Percentiles rank a stretch among this genome's conserved stretches.
Evolutionary conservation across 1,139 yeast genomes (phyloP).

Genomic region (Blastobotrys proliferans): DNA sequence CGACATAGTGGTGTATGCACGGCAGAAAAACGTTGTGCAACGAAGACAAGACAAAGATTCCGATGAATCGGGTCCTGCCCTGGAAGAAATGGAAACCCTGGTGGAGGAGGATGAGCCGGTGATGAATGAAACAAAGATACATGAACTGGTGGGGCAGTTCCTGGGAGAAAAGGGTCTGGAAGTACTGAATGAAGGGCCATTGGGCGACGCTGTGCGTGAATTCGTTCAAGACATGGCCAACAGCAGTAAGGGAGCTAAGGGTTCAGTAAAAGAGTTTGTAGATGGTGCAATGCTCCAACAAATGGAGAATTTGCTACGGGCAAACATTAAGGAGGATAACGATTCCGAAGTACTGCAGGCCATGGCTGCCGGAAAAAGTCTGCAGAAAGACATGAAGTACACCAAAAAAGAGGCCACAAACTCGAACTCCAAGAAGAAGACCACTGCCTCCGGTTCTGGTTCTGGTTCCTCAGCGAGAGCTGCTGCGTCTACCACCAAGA

Average conservation of each 20-base stretch:
- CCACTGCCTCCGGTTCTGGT: too few species aligned
- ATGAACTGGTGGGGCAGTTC: constrained; percentile 57
- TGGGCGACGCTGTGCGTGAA: constrained; percentile 66
- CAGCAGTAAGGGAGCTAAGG: constrained; percentile 77
- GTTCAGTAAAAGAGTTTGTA: constrained; percentile 63
- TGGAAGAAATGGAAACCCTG: constrained; percentile 18
- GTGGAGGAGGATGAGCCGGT: constrained; percentile 22
- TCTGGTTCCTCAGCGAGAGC: constrained; percentile 5
- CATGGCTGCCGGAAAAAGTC: constrained; percentile 14
- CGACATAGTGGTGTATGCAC: constrained; percentile 73
- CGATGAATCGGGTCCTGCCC: constrained; percentile 10
- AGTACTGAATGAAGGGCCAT: constrained; percentile 71
- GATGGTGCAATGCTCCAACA: constrained; percentile 63
- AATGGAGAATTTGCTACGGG: constrained; percentile 49
- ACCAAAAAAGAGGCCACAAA: constrained; percentile 1
- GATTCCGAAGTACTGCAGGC: constrained; percentile 17
- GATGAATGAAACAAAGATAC: constrained; percentile 48
- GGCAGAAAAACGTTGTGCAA: constrained; percentile 35
- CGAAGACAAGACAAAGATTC: constrained; percentile 6
- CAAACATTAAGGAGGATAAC: constrained; percentile 34
- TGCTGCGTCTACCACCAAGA: constrained; percentile 4
- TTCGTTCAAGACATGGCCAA: too few species aligned
- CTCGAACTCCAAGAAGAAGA: neutral
- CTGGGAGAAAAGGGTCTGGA: constrained; percentile 55
- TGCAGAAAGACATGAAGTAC: constrained; percentile 7